Base-by-base conservation (phyloP, 129 eudicot genomes). In the Scalesia atractyloides region DNA sequence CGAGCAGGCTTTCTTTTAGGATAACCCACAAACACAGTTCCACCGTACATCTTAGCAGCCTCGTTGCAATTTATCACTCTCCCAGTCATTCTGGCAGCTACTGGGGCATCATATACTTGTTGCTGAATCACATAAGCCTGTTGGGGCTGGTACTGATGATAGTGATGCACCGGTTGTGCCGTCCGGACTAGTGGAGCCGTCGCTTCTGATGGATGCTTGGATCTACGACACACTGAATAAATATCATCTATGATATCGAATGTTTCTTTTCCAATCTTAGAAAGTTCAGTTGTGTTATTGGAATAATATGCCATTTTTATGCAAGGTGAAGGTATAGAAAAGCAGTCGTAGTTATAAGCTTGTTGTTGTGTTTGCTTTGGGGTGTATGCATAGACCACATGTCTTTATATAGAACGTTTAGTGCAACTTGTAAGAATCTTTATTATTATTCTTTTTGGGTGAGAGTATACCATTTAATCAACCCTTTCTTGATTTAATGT, bases 1-100 rank as follows among this genome's bases (percentile, higher is more conserved):
- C 73, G 53, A n/a, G 69, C 68, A 19, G 49, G 73, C 73, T 79
- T 78, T 72, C 24, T 62, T 61, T 73, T 66, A 48, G 86, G 82
- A 73, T 73, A 69, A 9, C 78, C 83, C 67, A 44, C 54, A 70
- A 34, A 68, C 66, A 74, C 48, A 13, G 68, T 74, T 43, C 83
- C 86, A 14, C 81, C 81, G 3, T 74, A 83, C 52, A 69, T 73
- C 43, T 74, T 79, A 39, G 81, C 86, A n/a, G 75, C 86, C 9
- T 78, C 74, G 17, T 62, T 16, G 74, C 80, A 53, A 7, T 47
- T 80, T 20, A 79, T 70, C 15, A 72, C 78, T 36, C 47, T 63
- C 61, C 53, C 76, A 46, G 76, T 63, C 26, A 26, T 77, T 69
- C 5, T 52, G 16, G 64, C 22, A 44, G 68, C 15, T 5, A 22